A percentile compares a stretch with the other conserved stretches of the same genome.
Conservation (phyloP, 2,329 filamentous ascomycete genomes). For the Verticillium tricorpus region DNA sequence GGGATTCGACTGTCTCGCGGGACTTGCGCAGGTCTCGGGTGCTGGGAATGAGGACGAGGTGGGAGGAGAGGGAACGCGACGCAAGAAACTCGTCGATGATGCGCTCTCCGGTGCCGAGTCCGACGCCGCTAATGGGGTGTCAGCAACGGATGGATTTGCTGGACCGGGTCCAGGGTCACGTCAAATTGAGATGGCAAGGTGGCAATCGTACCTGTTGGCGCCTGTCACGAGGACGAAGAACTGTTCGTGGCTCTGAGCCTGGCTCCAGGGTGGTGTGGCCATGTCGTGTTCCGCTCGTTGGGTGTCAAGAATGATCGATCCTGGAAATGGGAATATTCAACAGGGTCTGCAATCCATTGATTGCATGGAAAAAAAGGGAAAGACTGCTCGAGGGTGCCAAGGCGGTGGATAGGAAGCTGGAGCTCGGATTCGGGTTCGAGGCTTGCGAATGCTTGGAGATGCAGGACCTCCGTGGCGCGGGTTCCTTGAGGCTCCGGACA, state of each 20-base stretch:
- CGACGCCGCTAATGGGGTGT: conserved; percentile 65
- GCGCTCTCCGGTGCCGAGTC: conserved; percentile 76
- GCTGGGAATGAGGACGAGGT: conserved; percentile 77
- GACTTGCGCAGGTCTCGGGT: conserved; percentile 75
- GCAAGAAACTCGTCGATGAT: conserved; percentile 86
- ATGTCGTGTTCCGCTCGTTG: background rate
- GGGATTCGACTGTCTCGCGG: conserved; percentile 60
- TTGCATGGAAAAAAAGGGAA: background rate
- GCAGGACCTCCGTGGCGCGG: background rate
- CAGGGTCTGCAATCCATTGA: background rate
- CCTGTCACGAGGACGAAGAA: conserved; percentile 73
- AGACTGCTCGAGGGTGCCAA: background rate
- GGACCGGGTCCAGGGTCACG: background rate
- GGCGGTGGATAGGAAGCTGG: background rate
- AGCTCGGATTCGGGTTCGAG: background rate
- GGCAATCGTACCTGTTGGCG: conserved; percentile 66
- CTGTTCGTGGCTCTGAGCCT: conserved; percentile 33
- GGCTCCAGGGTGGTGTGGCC: conserved; percentile 28
- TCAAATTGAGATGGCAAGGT: background rate
- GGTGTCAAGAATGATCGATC: background rate
- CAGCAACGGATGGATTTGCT: conserved; percentile 15
- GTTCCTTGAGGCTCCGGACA: background rate
- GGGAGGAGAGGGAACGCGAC: conserved; percentile 59
- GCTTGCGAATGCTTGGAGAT: background rate
- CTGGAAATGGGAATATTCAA: background rate